Percentiles rank a stretch among this genome's conserved stretches.
Evolutionary conservation across 169 alveolate genomes (phyloP).

Genomic region (Plasmodium gonderi): DNA sequence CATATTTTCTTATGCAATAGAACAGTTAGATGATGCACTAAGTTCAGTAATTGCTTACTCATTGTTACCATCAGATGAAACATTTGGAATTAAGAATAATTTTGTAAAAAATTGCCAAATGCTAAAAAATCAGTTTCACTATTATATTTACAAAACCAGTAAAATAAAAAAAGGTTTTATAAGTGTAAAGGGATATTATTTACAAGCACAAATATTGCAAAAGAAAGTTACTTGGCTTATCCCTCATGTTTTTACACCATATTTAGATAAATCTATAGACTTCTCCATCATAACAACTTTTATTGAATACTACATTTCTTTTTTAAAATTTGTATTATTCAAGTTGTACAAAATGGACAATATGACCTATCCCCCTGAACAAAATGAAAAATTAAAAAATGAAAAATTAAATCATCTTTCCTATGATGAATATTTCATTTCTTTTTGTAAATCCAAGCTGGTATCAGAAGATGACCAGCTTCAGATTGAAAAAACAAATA

Average conservation of each 20-base stretch:
- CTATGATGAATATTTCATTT: not conserved
- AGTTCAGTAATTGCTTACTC: constrained; percentile 91
- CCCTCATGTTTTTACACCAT: constrained; percentile 97
- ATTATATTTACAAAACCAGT: constrained; percentile 18
- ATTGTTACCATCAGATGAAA: constrained; percentile 7
- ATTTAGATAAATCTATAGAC: constrained; percentile 30
- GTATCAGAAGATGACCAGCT: not conserved
- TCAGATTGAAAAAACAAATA: not conserved
- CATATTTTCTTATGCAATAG: constrained; percentile 95
- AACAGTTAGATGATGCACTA: constrained; percentile 98
- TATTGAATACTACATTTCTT: constrained; percentile 93
- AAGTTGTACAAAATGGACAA: constrained; percentile 92
- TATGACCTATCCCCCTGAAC: constrained; percentile 87
- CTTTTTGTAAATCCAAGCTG: not conserved
- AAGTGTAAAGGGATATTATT: constrained; percentile 98
- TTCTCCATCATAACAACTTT: constrained; percentile 92
- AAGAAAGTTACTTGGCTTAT: constrained; percentile 96
- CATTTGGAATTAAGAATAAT: constrained; percentile 1
- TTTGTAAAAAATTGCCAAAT: not conserved
- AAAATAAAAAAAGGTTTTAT: constrained; percentile 90
- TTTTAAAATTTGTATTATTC: constrained; percentile 93
- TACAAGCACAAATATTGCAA: constrained; percentile 94
- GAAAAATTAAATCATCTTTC: constrained; percentile 42
- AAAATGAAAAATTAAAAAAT: constrained; percentile 5
- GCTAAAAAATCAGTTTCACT: constrained; percentile 36